A percentile compares a stretch with the other conserved stretches of the same genome.
Conservation (phyloP, 2,329 filamentous ascomycete genomes). For the Stemphylium lycopersici region DNA sequence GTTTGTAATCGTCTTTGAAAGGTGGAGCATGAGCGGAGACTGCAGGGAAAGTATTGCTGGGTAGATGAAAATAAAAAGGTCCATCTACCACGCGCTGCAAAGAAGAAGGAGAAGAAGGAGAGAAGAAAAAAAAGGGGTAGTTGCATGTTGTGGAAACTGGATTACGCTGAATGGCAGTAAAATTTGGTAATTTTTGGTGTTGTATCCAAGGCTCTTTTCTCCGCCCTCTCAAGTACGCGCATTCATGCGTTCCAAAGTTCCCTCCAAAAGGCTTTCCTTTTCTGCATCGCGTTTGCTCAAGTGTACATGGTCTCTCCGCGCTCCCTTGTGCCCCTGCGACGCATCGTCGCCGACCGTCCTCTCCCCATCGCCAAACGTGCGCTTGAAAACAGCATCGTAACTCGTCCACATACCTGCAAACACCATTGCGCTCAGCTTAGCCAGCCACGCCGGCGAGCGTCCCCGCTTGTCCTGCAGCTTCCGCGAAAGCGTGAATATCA, state of each 20-base stretch:
- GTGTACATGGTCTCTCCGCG: background rate
- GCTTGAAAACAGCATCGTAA: slow-evolving; percentile 70
- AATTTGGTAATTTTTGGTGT: background rate
- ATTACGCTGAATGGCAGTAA: background rate
- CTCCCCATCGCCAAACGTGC: slow-evolving; percentile 86
- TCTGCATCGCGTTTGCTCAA: background rate
- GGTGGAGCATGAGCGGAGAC: too few relatives aligned
- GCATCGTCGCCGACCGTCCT: slow-evolving; percentile 54
- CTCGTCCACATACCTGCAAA: slow-evolving; percentile 66
- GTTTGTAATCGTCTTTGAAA: too few relatives aligned
- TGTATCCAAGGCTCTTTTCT: background rate
- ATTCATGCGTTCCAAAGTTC: background rate
- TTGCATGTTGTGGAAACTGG: too few relatives aligned
- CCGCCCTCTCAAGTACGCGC: background rate
- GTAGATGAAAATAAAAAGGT: too few relatives aligned
- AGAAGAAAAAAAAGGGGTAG: too few relatives aligned
- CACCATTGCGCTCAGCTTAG: slow-evolving; percentile 56
- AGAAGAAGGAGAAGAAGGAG: too few relatives aligned
- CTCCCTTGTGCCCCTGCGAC: background rate
- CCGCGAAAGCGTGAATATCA: slow-evolving; percentile 58
- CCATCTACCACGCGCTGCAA: too few relatives aligned
- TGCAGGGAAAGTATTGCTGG: too few relatives aligned
- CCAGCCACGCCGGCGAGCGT: slow-evolving; percentile 71
- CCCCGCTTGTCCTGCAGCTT: slow-evolving; percentile 70
- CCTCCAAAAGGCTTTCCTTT: background rate